Conservation (phyloP, 176 grass and related monocot genomes). For the Avena atlantica region DNA sequence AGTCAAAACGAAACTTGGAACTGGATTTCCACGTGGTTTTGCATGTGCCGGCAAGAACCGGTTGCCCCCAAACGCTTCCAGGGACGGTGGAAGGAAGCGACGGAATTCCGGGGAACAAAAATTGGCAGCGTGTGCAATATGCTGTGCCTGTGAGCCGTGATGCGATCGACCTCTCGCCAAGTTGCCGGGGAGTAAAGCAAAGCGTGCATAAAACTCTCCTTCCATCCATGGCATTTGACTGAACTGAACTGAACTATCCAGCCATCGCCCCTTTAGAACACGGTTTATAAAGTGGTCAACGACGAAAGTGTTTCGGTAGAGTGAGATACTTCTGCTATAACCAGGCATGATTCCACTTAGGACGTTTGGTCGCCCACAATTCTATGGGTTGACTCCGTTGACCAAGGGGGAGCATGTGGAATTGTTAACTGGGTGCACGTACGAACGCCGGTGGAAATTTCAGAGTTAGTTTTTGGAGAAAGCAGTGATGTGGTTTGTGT, state of each 20-base stretch:
- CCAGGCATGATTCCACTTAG: neutral
- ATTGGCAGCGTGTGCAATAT: neutral
- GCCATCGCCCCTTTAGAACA: neutral
- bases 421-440: too few relatives aligned
- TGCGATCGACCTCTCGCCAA: neutral
- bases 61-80: neutral
- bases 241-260: neutral
- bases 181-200: neutral
- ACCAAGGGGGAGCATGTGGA: too few relatives aligned
- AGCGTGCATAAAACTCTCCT: neutral
- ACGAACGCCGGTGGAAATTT: too few relatives aligned
- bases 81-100: neutral
- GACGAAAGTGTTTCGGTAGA: neutral
- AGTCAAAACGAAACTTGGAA: too few relatives aligned
- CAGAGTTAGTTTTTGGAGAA: too few relatives aligned
- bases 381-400: neutral
- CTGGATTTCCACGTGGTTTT: too few relatives aligned
- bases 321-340: neutral
- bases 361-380: constrained; percentile 1
- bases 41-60: too few relatives aligned
- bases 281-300: neutral
- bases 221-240: neutral
- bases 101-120: constrained; percentile 18
- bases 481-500: too few relatives aligned
- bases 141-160: neutral